Percentiles rank a stretch among this genome's conserved stretches.
Evolutionary conservation across 2,329 filamentous ascomycete genomes (phyloP).

Genomic region (Phialophora expanda): DNA sequence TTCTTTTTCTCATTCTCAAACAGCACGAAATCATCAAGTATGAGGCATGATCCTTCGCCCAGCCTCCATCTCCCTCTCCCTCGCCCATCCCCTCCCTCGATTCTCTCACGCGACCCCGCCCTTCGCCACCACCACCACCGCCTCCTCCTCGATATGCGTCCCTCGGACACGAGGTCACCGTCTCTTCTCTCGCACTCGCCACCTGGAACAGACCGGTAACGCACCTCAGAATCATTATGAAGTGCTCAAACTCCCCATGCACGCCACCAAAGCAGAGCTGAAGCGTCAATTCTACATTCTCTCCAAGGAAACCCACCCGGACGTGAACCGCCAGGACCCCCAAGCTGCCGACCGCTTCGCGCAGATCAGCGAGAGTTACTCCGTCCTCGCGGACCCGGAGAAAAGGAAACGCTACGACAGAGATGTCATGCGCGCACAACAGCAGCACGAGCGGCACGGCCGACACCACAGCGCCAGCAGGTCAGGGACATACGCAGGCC

Average conservation of each 20-base stretch:
- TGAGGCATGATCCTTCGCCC: slow-evolving; percentile 40
- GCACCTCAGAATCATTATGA: slow-evolving; percentile 73
- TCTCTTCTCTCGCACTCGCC: slow-evolving; percentile 31
- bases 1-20: neutral
- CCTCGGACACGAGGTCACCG: slow-evolving; percentile 1
- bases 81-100: slow-evolving; percentile 29
- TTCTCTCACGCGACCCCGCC: neutral
- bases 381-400: slow-evolving; percentile 70
- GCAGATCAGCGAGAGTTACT: slow-evolving; percentile 82
- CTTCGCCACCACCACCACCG: slow-evolving; percentile 15
- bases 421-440: slow-evolving; percentile 48
- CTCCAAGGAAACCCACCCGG: slow-evolving; percentile 90
- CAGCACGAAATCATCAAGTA: slow-evolving; percentile 27
- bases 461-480: slow-evolving; percentile 43
- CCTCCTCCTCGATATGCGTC: neutral
- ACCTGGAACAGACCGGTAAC: slow-evolving; percentile 23
- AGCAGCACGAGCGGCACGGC: slow-evolving; percentile 41
- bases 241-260: slow-evolving; percentile 71
- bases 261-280: slow-evolving; percentile 75
- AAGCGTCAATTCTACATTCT: slow-evolving; percentile 94
- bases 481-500: slow-evolving; percentile 35
- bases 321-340: slow-evolving; percentile 81
- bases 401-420: slow-evolving; percentile 84
- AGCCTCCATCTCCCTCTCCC: slow-evolving; percentile 18
- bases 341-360: slow-evolving; percentile 76